Conservation (phyloP, 2,329 filamentous ascomycete species). For the Acrocalymma vagum region DNA sequence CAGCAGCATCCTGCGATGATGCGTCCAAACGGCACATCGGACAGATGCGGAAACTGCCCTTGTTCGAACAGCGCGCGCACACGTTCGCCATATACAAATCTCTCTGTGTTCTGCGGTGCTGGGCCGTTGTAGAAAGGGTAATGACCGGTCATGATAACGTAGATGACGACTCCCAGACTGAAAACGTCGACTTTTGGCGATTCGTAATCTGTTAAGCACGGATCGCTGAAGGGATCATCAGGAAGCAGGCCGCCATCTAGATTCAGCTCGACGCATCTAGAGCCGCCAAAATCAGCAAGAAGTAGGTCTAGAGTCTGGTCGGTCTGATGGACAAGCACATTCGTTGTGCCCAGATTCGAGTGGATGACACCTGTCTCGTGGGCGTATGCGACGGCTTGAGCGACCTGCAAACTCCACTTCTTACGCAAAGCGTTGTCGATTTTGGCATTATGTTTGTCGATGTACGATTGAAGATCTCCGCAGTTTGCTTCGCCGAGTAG, state of each 20-base stretch:
- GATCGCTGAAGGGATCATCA: conserved; percentile 16
- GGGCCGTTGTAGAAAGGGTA: conserved; percentile 15
- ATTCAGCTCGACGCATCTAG: conserved; percentile 14
- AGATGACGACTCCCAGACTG: conserved; percentile 13
- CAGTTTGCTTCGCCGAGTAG: conserved; percentile 15
- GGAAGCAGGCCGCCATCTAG: conserved; percentile 15
- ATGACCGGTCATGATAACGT: conserved; percentile 16
- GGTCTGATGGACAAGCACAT: conserved; percentile 18
- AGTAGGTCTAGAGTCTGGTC: conserved; percentile 11
- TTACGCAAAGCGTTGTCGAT: conserved; percentile 11
- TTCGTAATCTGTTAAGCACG: conserved; percentile 5
- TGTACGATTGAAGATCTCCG: conserved; percentile 17
- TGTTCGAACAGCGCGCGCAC: conserved; percentile 9
- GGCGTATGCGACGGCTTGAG: conserved; percentile 15
- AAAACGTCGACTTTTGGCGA: conserved; percentile 14
- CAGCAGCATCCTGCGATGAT: conserved; percentile 20
- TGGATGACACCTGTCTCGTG: conserved; percentile 18
- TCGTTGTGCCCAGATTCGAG: conserved; percentile 18
- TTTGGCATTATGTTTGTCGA: conserved; percentile 9
- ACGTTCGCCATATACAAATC: conserved; percentile 10
- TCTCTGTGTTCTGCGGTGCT: conserved; percentile 9
- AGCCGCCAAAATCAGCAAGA: conserved; percentile 22
- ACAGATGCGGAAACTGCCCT: conserved; percentile 15
- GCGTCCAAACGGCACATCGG: conserved; percentile 11
- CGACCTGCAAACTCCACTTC: conserved; percentile 16